Conservation (phyloP, 768 basidiomycete genomes). For the Suillus bovinus region DNA sequence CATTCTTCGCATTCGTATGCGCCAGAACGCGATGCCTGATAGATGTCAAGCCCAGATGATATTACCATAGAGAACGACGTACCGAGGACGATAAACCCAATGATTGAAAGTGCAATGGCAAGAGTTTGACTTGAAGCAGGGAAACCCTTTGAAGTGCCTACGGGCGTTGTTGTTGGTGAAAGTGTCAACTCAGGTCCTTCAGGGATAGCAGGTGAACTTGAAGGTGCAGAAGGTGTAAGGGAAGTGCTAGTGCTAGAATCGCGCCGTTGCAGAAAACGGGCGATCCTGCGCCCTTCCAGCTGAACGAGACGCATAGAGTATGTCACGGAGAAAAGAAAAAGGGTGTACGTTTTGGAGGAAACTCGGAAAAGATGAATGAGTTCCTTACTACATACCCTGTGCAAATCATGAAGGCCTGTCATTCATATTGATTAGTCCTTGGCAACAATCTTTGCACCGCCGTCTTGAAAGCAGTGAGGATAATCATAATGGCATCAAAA, state of each 20-base stretch:
- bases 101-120: conserved; percentile 17
- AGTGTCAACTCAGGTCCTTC: conserved; percentile 12
- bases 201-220: neutral
- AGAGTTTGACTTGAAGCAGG: neutral
- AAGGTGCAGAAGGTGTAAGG: conserved; percentile 10
- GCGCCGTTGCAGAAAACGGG: neutral
- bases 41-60: neutral
- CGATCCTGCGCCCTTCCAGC: conserved; percentile 4
- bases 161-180: conserved; percentile 12
- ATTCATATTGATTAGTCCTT: neutral
- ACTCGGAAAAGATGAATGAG: neutral
- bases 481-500: neutral
- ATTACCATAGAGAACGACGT: conserved; percentile 12
- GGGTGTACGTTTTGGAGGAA: neutral
- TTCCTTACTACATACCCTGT: neutral
- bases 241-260: conserved; percentile 1
- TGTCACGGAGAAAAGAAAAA: conserved; percentile 2
- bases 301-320: neutral
- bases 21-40: conserved; percentile 15
- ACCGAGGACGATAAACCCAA: conserved; percentile 28
- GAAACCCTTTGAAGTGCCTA: conserved; percentile 10
- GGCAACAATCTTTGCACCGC: conserved; percentile 5
- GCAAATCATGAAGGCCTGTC: neutral
- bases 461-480: neutral
- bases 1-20: conserved; percentile 15